Conservation (phyloP, 1,284 basidiomycete genomes). For the Coniferiporia sulphurascens region DNA sequence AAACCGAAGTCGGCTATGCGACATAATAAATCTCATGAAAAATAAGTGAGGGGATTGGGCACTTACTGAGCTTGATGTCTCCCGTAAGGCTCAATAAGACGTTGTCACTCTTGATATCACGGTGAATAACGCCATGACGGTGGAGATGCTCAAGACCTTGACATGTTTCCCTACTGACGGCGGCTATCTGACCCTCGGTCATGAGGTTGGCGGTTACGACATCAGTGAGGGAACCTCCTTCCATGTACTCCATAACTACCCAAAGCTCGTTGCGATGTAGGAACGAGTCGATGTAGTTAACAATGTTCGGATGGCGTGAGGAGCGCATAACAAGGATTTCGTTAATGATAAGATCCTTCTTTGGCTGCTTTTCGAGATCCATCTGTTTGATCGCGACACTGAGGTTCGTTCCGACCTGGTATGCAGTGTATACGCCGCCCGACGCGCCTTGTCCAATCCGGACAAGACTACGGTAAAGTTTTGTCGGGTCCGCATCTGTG, state of each 20-base stretch:
- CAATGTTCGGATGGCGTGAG: constrained; percentile 94
- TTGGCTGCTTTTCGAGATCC: constrained; percentile 99
- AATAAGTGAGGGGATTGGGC: neutral
- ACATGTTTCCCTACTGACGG: constrained; percentile 85
- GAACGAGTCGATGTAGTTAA: constrained; percentile 99
- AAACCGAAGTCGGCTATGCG: constrained; percentile 95
- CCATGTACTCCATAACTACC: constrained; percentile 99
- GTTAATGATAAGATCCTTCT: constrained; percentile 99
- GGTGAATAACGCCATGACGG: constrained; percentile 92
- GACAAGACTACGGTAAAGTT: constrained; percentile 85
- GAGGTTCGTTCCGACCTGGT: constrained; percentile 90
- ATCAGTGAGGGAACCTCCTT: constrained; percentile 89
- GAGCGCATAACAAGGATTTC: constrained; percentile 99
- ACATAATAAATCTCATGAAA: neutral
- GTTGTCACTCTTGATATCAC: constrained; percentile 98
- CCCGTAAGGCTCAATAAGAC: constrained; percentile 89
- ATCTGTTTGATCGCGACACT: constrained; percentile 99
- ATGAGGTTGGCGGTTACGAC: constrained; percentile 97
- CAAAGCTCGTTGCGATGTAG: constrained; percentile 96
- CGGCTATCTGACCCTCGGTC: constrained; percentile 94
- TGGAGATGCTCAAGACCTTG: constrained; percentile 93
- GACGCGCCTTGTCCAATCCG: constrained; percentile 99
- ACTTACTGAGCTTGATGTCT: constrained; percentile 95
- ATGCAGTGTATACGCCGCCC: constrained; percentile 97
- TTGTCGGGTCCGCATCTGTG: constrained; percentile 95